Conservation (phyloP, 2,329 filamentous ascomycete genomes). For the Cadophora gregata region DNA sequence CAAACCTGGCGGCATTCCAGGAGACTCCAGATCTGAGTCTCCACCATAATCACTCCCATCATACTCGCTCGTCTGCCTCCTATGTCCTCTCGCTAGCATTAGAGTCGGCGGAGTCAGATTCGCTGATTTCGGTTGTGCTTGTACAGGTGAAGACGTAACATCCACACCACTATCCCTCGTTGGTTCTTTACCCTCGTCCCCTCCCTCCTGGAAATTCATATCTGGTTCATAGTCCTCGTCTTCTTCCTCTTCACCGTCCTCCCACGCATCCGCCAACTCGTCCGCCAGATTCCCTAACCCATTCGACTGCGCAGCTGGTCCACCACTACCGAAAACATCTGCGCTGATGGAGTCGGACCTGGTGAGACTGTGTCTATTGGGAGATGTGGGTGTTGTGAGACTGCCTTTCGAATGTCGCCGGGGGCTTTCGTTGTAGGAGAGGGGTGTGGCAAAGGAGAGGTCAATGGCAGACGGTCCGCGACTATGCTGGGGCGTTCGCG, state of each 20-base stretch:
- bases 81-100: constrained; percentile 47
- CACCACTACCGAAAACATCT: constrained; percentile 46
- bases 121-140: constrained; percentile 29
- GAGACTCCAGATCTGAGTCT: constrained; percentile 71
- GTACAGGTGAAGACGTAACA: constrained; percentile 37
- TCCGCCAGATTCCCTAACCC: constrained; percentile 81
- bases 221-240: constrained; percentile 57
- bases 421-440: constrained; percentile 35
- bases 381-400: constrained; percentile 21
- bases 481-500: constrained; percentile 64
- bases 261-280: constrained; percentile 77
- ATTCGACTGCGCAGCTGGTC: constrained; percentile 51
- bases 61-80: constrained; percentile 63
- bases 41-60: constrained; percentile 78
- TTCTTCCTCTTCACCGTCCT: constrained; percentile 68
- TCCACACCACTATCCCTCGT: constrained; percentile 46
- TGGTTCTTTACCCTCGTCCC: constrained; percentile 43
- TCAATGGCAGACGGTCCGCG: constrained; percentile 63
- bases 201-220: constrained; percentile 47
- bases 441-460: constrained; percentile 44
- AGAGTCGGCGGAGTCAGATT: constrained; percentile 35
- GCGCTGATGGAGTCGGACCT: constrained; percentile 39
- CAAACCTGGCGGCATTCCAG: constrained; percentile 70
- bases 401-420: constrained; percentile 43
- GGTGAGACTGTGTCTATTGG: constrained; percentile 23